Conservation (phyloP, 805 yeast genomes). For the Yarrowia hollandica region DNA sequence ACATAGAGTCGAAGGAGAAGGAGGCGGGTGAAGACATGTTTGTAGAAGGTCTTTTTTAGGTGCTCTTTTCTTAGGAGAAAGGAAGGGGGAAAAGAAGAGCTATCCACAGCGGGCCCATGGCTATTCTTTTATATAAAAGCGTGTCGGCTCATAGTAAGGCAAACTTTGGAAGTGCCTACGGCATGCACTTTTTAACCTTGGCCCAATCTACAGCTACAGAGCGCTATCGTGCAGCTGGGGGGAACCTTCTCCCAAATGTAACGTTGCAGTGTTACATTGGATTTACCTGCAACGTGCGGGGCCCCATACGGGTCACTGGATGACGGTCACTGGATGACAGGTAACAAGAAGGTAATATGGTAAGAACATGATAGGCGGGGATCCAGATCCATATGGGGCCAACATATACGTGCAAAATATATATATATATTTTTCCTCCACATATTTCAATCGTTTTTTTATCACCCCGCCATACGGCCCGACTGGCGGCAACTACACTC, state of each 20-base stretch:
- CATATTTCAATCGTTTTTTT: no score
- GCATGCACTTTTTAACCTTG: background rate
- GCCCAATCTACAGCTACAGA: background rate
- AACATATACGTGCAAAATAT: no score
- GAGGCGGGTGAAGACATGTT: slow-evolving; percentile 12
- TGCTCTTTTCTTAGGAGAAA: background rate
- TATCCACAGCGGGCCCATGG: background rate
- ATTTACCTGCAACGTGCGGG: background rate
- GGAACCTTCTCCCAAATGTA: background rate
- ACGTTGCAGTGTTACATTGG: slow-evolving; percentile 12
- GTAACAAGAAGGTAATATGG: no score
- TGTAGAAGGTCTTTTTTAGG: background rate
- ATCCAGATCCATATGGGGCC: no score
- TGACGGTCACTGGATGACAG: no score
- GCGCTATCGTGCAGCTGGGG: slow-evolving; percentile 3
- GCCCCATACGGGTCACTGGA: no score
- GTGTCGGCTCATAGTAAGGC: background rate
- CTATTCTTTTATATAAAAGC: background rate
- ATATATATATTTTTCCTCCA: no score
- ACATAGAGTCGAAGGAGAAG: slow-evolving; percentile 17
- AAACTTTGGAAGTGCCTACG: background rate
- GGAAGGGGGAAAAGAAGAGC: background rate
- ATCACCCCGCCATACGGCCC: no score
- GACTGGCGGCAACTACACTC: no score
- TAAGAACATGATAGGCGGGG: no score